Conservation (phyloP, 78 protist genomes). For the Mastigamoeba balamuthi region DNA sequence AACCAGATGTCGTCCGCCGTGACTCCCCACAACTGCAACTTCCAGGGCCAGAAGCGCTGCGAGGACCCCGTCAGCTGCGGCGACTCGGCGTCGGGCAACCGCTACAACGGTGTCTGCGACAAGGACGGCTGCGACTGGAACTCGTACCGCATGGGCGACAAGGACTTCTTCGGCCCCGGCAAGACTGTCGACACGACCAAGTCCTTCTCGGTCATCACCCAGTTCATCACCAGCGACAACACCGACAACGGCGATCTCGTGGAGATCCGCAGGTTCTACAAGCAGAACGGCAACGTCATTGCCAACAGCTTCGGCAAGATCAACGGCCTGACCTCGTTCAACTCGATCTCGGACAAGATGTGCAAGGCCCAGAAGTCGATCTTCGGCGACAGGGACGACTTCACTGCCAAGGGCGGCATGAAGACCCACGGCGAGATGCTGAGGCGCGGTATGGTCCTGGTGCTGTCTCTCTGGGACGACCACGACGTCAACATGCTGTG, state of each 20-base stretch:
- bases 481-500: constrained; percentile 56
- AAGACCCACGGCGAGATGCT: constrained; percentile 42
- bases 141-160: constrained; percentile 15
- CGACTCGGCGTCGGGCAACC: background rate
- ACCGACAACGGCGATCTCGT: constrained; percentile 28
- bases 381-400: constrained; percentile 30
- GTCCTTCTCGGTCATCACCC: constrained; percentile 54
- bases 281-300: constrained; percentile 40
- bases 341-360: constrained; percentile 21
- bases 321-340: constrained; percentile 5
- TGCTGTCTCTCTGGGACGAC: constrained; percentile 65
- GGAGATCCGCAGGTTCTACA: constrained; percentile 47
- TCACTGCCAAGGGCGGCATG: constrained; percentile 56
- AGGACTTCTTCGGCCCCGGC: constrained; percentile 9
- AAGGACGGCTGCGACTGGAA: constrained; percentile 33
- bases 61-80: background rate
- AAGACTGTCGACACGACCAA: constrained; percentile 3
- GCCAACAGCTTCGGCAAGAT: constrained; percentile 1
- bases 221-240: constrained; percentile 54
- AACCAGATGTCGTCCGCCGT: constrained; percentile 7
- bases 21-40: constrained; percentile 16
- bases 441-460: constrained; percentile 53
- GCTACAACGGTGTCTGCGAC: constrained; percentile 5
- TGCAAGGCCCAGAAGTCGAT: constrained; percentile 18
- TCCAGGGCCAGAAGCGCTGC: constrained; percentile 1